Evolutionary conservation across 345 rosid genomes (phyloP), one percentile per base, ranked within the genome.

Genomic region (Linum lewisii): DNA sequence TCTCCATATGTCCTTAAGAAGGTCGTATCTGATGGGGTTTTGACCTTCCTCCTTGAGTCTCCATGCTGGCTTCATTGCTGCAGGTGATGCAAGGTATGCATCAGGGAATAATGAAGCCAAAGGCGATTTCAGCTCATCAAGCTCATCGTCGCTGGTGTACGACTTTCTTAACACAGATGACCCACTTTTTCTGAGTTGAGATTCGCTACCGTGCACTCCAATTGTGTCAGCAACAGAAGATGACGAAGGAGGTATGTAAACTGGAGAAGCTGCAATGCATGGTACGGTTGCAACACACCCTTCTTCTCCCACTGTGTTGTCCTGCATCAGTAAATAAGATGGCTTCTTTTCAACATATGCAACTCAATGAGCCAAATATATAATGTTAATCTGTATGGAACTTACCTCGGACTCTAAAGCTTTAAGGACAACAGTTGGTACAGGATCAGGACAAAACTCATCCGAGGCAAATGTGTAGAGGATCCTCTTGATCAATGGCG

Each of bases 371-470:
- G 37, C 54, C 32, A 11, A 56, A 19, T 6, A 32, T 18, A 44
- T 24, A 34, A 54, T 20, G 55, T 52, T 16, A 4, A 64, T 13
- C 61, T 19, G 67, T 26, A 67, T 49, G 36, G 24, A 69, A 59
- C 83, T 74, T 60, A 88, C 98, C 95, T 79, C 86, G 45, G 77
- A 63, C 45, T 81, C 83, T 59, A 92, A 73, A 68, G 90, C 89
- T 78, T 88, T 85, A 68, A 86, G 79, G 57, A 92, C 90, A 63
- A 26, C 81, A 52, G 71, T 73, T 53, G 98, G 98, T 70, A 92
- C 80, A 38, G 87, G 89, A 58, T 92, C 95, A 32, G 98, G 97
- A 68, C 86, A 88, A 68, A 92, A 92, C 81, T 88, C 95, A 68
- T 92, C 98, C 0, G 86, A 80, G 57, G 72, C 82, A 66, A 86